Evolutionary conservation across 2,329 filamentous ascomycete genomes (phyloP).

Genomic region (Cercospora janseana): DNA sequence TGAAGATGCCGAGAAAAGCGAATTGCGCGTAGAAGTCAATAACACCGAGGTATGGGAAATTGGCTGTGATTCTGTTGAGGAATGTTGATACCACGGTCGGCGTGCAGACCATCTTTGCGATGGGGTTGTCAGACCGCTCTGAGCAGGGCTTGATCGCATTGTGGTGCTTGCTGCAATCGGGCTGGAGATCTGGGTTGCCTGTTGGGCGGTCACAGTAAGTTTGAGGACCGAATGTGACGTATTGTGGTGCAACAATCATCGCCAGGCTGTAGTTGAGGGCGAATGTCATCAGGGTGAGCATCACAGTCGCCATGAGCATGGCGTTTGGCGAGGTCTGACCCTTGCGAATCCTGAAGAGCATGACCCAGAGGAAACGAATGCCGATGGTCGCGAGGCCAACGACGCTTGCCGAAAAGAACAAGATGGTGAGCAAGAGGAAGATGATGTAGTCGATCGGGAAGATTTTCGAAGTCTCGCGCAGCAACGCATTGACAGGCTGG

Average conservation of each 20-base stretch:
- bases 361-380: conserved; percentile 94
- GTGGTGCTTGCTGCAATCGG: conserved; percentile 70
- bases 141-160: conserved; percentile 79
- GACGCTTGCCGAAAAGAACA: conserved; percentile 86
- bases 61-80: conserved; percentile 85
- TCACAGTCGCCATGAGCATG: conserved; percentile 82
- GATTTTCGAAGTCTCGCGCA: conserved; percentile 74
- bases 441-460: conserved; percentile 93
- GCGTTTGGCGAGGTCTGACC: conserved; percentile 90
- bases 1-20: conserved; percentile 75
- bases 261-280: conserved; percentile 90
- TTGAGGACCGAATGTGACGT: conserved; percentile 89
- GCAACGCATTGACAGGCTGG: conserved; percentile 89
- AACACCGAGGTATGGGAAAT: conserved; percentile 91
- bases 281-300: conserved; percentile 84
- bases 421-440: conserved; percentile 77
- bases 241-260: conserved; percentile 94
- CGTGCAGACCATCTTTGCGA: conserved; percentile 80
- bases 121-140: conserved; percentile 67
- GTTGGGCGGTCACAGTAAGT: conserved; percentile 81
- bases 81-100: conserved; percentile 89
- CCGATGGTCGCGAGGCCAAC: conserved; percentile 82
- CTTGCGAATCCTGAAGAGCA: conserved; percentile 84
- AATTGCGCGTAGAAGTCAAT: conserved; percentile 98
- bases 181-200: conserved; percentile 60